These are phyloP conservation scores for Metschnikowia matae DNA, from an alignment of 805 yeast genomes.

Conservation along the genomic window DNA sequence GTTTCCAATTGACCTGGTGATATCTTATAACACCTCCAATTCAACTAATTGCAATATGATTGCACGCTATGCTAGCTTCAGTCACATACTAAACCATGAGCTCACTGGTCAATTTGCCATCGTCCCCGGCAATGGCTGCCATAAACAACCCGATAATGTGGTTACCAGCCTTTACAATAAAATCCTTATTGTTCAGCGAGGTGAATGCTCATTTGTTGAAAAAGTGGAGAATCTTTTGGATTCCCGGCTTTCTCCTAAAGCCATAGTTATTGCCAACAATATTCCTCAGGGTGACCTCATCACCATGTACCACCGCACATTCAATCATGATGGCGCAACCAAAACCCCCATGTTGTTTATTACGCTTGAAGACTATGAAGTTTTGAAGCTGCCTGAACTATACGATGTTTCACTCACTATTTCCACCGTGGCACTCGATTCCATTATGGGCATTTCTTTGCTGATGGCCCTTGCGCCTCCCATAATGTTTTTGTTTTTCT, in stretches of 20 bases:
- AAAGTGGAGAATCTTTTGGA: conserved; percentile 45
- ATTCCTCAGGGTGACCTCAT: conserved; percentile 43
- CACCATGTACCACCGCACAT: conserved; percentile 51
- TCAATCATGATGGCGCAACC: conserved; percentile 35
- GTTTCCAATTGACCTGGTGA: conserved; percentile 38
- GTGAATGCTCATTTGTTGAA: conserved; percentile 52
- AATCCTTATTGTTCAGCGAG: conserved; percentile 31
- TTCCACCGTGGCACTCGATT: conserved; percentile 34
- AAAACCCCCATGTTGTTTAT: conserved; percentile 52
- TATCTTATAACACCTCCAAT: conserved; percentile 27
- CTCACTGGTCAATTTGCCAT: conserved; percentile 25
- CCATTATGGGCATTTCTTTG: conserved; percentile 36
- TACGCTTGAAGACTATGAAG: conserved; percentile 37
- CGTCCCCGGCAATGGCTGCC: conserved; percentile 30
- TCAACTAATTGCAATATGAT: conserved; percentile 20
- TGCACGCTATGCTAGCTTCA: conserved; percentile 41
- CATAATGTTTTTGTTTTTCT: conserved; percentile 32
- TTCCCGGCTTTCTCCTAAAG: conserved; percentile 34
- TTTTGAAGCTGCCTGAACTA: conserved; percentile 12
- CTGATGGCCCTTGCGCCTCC: conserved; percentile 44
- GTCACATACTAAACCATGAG: conserved; percentile 28
- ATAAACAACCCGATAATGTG: conserved; percentile 9
- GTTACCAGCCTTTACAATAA: conserved; percentile 21
- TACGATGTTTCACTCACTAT: conserved; percentile 17
- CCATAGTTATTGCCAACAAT: conserved; percentile 56